phyloP scores from a whole-genome alignment of 306 rosid species.

The Rosa chinensis region DNA sequence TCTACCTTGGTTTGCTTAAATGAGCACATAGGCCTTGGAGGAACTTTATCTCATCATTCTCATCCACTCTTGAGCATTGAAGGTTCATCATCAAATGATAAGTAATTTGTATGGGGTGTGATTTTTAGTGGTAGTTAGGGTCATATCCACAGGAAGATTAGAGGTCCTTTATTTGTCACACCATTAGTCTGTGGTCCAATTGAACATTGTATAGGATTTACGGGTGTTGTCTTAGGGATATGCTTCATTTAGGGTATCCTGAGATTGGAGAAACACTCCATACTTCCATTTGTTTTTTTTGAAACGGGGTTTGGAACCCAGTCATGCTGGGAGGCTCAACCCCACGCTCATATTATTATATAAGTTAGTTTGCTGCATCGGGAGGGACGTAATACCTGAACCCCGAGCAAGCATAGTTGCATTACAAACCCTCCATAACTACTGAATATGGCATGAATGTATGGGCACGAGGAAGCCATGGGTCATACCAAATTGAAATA shows the following conservation, averaged over 20 bases:
- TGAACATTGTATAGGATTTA: neutral
- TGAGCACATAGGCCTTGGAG: neutral
- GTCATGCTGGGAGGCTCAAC: too few relatives aligned
- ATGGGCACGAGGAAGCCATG: too few relatives aligned
- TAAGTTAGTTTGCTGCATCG: too few relatives aligned
- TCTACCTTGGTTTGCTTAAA: neutral
- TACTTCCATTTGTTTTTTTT: too few relatives aligned
- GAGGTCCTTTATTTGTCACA: neutral
- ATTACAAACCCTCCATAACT: too few relatives aligned
- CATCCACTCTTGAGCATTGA: neutral
- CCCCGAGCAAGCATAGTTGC: too few relatives aligned
- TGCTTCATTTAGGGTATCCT: neutral
- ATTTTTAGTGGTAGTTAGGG: neutral
- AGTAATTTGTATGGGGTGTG: neutral
- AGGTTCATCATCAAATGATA: neutral
- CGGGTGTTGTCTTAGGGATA: neutral
- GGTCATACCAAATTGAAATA: too few relatives aligned
- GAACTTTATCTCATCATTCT: neutral
- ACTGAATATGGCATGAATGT: too few relatives aligned
- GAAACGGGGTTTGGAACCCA: too few relatives aligned
- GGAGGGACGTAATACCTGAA: too few relatives aligned
- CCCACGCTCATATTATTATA: too few relatives aligned
- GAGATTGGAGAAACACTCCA: neutral
- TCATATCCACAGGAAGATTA: neutral
- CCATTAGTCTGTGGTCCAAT: neutral